Conservation (phyloP, 441 rosid genomes). For the Corymbia calophylla region DNA sequence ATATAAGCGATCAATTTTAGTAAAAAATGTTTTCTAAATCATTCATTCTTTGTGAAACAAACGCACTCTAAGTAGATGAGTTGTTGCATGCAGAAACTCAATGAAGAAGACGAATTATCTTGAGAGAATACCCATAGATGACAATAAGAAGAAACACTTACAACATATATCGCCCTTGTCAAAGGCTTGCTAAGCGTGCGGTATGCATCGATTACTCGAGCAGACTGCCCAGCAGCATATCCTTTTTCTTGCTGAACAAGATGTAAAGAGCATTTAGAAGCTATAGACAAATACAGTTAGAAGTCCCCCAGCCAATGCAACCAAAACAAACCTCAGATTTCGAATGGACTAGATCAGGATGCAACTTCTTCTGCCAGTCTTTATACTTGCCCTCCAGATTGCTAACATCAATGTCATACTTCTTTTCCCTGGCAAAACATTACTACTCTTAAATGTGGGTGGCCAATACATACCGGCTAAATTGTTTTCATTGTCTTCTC, state of each 20-base stretch:
- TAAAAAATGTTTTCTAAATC: not conserved
- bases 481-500: not conserved
- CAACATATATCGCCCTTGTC: slow-evolving; percentile 75
- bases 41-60: not conserved
- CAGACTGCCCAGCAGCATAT: slow-evolving; percentile 85
- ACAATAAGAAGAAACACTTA: slow-evolving; percentile 20
- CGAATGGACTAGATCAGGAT: slow-evolving; percentile 95
- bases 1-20: not conserved
- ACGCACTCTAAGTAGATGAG: not conserved
- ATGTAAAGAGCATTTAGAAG: not conserved
- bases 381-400: slow-evolving; percentile 70
- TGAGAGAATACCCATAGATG: not conserved
- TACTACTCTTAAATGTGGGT: not conserved
- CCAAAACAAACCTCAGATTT: slow-evolving; percentile 60
- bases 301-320: not conserved
- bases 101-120: not conserved
- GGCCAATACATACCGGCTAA: not conserved
- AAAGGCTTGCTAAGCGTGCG: slow-evolving; percentile 52
- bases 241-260: slow-evolving; percentile 62
- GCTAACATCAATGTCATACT: slow-evolving; percentile 44
- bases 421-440: slow-evolving; percentile 41
- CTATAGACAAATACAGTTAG: not conserved
- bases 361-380: slow-evolving; percentile 89
- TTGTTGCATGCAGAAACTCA: not conserved
- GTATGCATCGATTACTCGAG: slow-evolving; percentile 78